phyloP scores from a whole-genome alignment of 2,329 filamentous ascomycete species.

The Coniochaeta pulveracea region DNA sequence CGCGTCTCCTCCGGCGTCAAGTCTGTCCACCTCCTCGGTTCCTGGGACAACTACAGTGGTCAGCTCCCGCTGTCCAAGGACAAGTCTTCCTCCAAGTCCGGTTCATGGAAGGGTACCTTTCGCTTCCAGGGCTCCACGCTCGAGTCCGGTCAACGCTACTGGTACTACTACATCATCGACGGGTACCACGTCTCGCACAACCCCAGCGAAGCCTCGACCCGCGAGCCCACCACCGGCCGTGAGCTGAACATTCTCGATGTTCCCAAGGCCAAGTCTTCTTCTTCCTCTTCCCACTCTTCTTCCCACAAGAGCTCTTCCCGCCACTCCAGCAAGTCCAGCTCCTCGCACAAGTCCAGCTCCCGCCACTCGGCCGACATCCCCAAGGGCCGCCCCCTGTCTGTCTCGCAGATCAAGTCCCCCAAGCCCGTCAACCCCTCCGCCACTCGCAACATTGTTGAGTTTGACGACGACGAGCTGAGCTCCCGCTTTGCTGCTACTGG shows the following conservation, averaged over 20 bases:
- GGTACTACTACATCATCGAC: constrained; percentile 99
- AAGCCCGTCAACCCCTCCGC: constrained; percentile 83
- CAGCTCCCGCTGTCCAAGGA: constrained; percentile 93
- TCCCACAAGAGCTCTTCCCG: constrained; percentile 31
- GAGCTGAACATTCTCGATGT: constrained; percentile 97
- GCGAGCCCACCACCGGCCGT: constrained; percentile 92
- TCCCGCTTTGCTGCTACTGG: constrained; percentile 56
- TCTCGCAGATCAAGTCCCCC: constrained; percentile 82
- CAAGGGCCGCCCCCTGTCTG: constrained; percentile 79
- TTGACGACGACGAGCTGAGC: constrained; percentile 67
- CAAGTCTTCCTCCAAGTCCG: constrained; percentile 68
- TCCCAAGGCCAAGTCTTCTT: constrained; percentile 43
- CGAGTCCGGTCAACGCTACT: constrained; percentile 86
- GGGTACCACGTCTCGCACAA: constrained; percentile 98
- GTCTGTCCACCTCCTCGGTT: constrained; percentile 93
- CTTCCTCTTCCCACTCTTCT: constrained; percentile 30
- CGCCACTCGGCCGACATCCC: constrained; percentile 56
- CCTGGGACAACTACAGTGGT: constrained; percentile 94
- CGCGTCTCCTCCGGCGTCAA: constrained; percentile 94
- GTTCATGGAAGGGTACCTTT: constrained; percentile 93
- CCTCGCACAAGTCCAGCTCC: constrained; percentile 25
- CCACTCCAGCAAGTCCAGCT: constrained; percentile 27
- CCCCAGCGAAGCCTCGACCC: constrained; percentile 76
- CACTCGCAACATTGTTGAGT: constrained; percentile 80
- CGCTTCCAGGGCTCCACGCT: constrained; percentile 83